Percentiles rank a stretch among this genome's conserved stretches.
Evolutionary conservation across 139 green algal genomes (phyloP).

Genomic region (Bryopsis sp.): DNA sequence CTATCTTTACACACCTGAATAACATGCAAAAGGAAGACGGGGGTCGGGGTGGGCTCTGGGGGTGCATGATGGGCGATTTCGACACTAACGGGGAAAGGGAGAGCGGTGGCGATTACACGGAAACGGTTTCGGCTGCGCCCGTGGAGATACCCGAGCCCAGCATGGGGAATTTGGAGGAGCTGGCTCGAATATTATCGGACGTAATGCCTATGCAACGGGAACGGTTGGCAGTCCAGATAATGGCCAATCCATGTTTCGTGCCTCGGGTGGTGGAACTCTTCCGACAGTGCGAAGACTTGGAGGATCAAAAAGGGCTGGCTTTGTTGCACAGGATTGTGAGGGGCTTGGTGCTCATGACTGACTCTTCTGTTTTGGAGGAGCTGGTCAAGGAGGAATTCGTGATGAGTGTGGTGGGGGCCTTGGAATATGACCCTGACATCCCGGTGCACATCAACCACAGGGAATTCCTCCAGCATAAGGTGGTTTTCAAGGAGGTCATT

Average conservation of each 20-base stretch:
- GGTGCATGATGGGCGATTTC: neutral
- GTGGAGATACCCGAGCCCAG: constrained; percentile 71
- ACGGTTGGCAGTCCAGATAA: constrained; percentile 52
- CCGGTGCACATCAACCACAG: constrained; percentile 63
- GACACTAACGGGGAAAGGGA: constrained; percentile 10
- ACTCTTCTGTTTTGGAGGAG: constrained; percentile 76
- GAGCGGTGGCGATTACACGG: constrained; percentile 23
- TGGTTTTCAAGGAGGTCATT: constrained; percentile 81
- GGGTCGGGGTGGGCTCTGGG: neutral
- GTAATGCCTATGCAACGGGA: constrained; percentile 65
- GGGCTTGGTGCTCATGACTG: constrained; percentile 85
- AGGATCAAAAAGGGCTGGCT: constrained; percentile 69
- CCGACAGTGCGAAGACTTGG: constrained; percentile 85
- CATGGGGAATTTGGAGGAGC: constrained; percentile 59
- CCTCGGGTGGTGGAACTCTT: constrained; percentile 78
- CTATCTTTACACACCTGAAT: constrained; percentile 62
- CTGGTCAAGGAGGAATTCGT: constrained; percentile 75
- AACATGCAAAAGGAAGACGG: neutral
- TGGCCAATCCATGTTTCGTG: constrained; percentile 45
- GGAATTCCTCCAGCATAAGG: constrained; percentile 49
- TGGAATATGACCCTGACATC: constrained; percentile 88
- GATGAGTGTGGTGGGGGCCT: constrained; percentile 79
- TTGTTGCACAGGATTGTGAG: constrained; percentile 64
- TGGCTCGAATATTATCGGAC: constrained; percentile 60
- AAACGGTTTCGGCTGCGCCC: neutral